These are phyloP conservation scores for Kurtzmaniella quercitrusa DNA, from an alignment of 1,139 yeast genomes.

Conservation along the genomic window DNA sequence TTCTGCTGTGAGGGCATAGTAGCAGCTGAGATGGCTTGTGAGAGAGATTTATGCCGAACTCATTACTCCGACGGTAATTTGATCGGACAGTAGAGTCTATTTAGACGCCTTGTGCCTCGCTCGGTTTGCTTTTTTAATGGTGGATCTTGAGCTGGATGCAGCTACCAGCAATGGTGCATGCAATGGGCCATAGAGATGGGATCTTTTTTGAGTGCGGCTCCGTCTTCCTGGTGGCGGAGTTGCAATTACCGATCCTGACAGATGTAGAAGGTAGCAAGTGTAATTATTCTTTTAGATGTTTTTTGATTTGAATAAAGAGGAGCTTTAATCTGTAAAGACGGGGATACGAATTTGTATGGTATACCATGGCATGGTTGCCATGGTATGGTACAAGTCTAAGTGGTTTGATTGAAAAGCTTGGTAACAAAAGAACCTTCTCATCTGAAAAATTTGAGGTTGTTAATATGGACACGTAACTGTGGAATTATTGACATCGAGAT, in stretches of 20 bases:
- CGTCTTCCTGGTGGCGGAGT: conserved; percentile 57
- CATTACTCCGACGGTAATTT: not conserved
- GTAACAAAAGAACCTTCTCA: too few species aligned
- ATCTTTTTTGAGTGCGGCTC: conserved; percentile 75
- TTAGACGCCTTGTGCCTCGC: conserved; percentile 64
- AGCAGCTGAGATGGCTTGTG: conserved; percentile 11
- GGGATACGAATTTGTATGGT: too few species aligned
- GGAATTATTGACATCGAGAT: too few species aligned
- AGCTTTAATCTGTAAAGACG: too few species aligned
- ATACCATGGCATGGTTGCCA: too few species aligned
- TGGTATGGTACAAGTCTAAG: not conserved
- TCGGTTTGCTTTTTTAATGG: conserved; percentile 40
- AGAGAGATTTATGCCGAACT: conserved; percentile 1
- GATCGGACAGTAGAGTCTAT: not conserved
- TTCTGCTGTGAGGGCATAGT: conserved; percentile 24
- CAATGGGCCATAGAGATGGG: conserved; percentile 59
- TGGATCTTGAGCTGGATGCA: conserved; percentile 60
- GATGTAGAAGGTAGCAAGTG: conserved; percentile 7
- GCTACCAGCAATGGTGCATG: conserved; percentile 16
- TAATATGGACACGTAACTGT: too few species aligned
- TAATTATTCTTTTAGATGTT: not conserved
- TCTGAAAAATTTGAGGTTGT: too few species aligned
- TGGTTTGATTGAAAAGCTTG: not conserved
- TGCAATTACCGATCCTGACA: conserved; percentile 73
- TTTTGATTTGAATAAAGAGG: too few species aligned